Base-by-base conservation (phyloP, 805 yeast genomes). In the Maudiozyma serrabonitensis region DNA sequence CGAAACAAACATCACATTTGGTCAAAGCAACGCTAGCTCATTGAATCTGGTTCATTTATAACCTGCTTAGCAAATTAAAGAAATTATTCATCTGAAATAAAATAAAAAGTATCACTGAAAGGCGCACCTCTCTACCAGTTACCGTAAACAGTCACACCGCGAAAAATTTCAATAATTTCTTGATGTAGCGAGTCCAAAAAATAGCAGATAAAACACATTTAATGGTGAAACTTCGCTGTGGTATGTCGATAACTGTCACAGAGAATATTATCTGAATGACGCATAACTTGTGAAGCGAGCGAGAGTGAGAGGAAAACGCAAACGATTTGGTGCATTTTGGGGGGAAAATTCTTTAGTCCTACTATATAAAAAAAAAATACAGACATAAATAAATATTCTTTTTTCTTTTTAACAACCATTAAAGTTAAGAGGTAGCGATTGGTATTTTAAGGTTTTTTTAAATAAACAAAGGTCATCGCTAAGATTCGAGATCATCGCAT, bases 231-330 rank as follows among this genome's bases (percentile, higher is more conserved):
- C 9, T n/a, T 39, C 41, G 26, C 26, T 18, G 23, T 16, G 23
- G 23, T 39, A 39, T 39, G 26, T 19, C 23, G 26, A 39, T 84
- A 35, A 35, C 38, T 35, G 38, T 35, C 38, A 28, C 32, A 28
- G 12, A 11, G 8, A 21, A 21, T 4, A 21, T 4, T 4, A 21
- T 8, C 12, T 28, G 32, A 8, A 28, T 28, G 32, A 28, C 32
- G 32, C 32, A 28, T 28, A 28, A 8, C 6, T 8, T 28, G 32
- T 9, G 32, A 2, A 28, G 12, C 9, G 12, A 28, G 6, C 6
- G 9, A 4, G 23, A 21, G 6, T 28, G 9, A 4, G 23, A 21
- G 23, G 23, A 21, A 21, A 21, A 21, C 23, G 23, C 23, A 21
- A 21, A 21, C 23, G 23, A 21, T 21, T 21, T 21, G 23, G 23